A percentile compares a stretch with the other conserved stretches of the same genome.
Conservation (phyloP, 164 flowering plant species). For the Magnolia sinica region DNA sequence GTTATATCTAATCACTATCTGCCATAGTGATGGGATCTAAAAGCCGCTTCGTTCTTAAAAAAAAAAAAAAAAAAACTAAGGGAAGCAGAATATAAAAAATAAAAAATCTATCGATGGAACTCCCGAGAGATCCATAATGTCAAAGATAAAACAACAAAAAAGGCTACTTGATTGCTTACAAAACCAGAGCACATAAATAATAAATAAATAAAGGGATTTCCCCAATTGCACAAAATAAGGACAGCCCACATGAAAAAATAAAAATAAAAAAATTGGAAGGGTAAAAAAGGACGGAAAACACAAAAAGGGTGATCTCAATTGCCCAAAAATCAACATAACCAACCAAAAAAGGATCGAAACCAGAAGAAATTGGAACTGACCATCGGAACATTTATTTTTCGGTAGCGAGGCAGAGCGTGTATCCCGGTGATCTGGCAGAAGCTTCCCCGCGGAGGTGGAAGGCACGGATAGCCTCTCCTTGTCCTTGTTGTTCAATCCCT, state of each 20-base stretch:
- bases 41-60: no score
- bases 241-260: not conserved
- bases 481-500: slow-evolving; percentile 37
- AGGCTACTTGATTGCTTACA: not conserved
- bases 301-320: not conserved
- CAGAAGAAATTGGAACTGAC: slow-evolving; percentile 15
- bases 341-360: not conserved
- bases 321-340: no score
- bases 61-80: no score
- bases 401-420: slow-evolving; percentile 37
- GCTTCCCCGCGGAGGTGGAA: slow-evolving; percentile 31
- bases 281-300: not conserved
- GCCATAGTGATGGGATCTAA: no score
- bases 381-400: slow-evolving; percentile 50
- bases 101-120: no score
- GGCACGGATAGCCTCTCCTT: slow-evolving; percentile 37
- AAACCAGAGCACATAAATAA: not conserved
- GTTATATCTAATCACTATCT: no score
- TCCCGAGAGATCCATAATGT: no score
- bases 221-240: not conserved
- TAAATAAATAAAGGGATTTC: not conserved
- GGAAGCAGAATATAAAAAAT: no score
- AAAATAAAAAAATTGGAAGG: not conserved
- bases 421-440: slow-evolving; percentile 36
- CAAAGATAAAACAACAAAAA: no score